Percentiles rank a stretch among this genome's conserved stretches.
phyloP scores from a whole-genome alignment of 2,329 filamentous ascomycete species.

The Boeremia exigua region DNA sequence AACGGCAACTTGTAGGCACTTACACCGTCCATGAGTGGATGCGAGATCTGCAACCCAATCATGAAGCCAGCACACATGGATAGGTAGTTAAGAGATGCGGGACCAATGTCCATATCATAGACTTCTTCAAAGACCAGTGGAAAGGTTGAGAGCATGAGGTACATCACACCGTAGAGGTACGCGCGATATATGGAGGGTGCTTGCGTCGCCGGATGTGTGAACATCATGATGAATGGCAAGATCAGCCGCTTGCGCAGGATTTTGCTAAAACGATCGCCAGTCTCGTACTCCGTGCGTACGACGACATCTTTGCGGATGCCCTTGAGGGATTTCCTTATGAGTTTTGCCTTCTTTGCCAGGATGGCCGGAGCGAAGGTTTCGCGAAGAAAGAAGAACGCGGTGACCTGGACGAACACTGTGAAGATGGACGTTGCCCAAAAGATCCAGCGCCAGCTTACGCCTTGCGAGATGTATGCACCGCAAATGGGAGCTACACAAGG shows the following conservation, averaged over 20 bases:
- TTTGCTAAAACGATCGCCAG: conserved; percentile 32
- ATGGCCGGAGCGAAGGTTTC: conserved; percentile 58
- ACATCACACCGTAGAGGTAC: conserved; percentile 67
- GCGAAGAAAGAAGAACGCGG: conserved; percentile 64
- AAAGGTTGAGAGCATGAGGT: conserved; percentile 68
- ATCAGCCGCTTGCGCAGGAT: conserved; percentile 37
- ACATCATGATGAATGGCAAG: conserved; percentile 58
- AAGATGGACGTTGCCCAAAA: conserved; percentile 71
- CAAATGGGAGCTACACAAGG: conserved; percentile 61
- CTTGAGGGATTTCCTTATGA: conserved; percentile 53
- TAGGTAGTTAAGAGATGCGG: conserved; percentile 68
- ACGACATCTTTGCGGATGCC: conserved; percentile 20
- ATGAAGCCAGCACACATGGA: conserved; percentile 67
- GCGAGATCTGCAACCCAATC: conserved; percentile 48
- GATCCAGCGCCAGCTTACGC: conserved; percentile 69
- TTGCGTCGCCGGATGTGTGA: conserved; percentile 67
- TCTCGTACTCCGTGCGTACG: conserved; percentile 50
- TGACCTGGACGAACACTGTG: conserved; percentile 64
- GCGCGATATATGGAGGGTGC: conserved; percentile 61
- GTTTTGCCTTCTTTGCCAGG: conserved; percentile 53
- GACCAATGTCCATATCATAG: conserved; percentile 63
- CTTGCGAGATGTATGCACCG: conserved; percentile 34
- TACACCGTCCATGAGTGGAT: conserved; percentile 54
- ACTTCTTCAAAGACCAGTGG: conserved; percentile 61
- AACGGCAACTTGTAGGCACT: not conserved